Conservation (phyloP, 768 basidiomycete genomes). For the Pisolithus orientalis region DNA sequence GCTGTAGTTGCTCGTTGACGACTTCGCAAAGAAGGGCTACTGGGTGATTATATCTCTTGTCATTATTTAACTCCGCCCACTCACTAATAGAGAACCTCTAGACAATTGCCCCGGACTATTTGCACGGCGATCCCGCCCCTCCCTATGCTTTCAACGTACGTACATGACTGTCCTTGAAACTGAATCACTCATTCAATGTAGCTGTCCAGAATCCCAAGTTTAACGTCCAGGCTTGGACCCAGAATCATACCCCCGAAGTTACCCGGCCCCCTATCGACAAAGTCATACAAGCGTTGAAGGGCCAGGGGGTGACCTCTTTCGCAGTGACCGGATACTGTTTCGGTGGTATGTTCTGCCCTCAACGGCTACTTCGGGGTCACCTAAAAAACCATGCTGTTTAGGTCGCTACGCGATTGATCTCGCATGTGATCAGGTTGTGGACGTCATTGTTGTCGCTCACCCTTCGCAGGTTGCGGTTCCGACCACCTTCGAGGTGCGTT, state of each 20-base stretch:
- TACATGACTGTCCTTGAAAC: background rate
- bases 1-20: slow-evolving; percentile 37
- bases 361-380: background rate
- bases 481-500: slow-evolving; percentile 31
- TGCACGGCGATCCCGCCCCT: slow-evolving; percentile 23
- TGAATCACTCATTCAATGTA: background rate
- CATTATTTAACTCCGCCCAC: background rate
- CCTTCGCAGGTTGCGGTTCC: slow-evolving; percentile 38
- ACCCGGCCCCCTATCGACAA: slow-evolving; percentile 31
- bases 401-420: slow-evolving; percentile 39
- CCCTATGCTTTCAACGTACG: slow-evolving; percentile 11
- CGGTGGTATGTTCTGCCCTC: slow-evolving; percentile 20
- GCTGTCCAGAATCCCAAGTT: slow-evolving; percentile 4
- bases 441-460: slow-evolving; percentile 38
- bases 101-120: slow-evolving; percentile 21
- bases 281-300: slow-evolving; percentile 33
- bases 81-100: background rate
- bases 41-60: slow-evolving; percentile 10
- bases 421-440: slow-evolving; percentile 34
- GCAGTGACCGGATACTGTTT: slow-evolving; percentile 40
- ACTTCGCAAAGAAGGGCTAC: slow-evolving; percentile 36
- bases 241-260: slow-evolving; percentile 24
- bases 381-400: slow-evolving; percentile 3
- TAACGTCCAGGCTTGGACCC: slow-evolving; percentile 28
- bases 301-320: slow-evolving; percentile 32